Percentiles rank a stretch among this genome's conserved stretches.
phyloP scores from a whole-genome alignment of 345 rosid genomes.

The Moricandia moricandioides region DNA sequence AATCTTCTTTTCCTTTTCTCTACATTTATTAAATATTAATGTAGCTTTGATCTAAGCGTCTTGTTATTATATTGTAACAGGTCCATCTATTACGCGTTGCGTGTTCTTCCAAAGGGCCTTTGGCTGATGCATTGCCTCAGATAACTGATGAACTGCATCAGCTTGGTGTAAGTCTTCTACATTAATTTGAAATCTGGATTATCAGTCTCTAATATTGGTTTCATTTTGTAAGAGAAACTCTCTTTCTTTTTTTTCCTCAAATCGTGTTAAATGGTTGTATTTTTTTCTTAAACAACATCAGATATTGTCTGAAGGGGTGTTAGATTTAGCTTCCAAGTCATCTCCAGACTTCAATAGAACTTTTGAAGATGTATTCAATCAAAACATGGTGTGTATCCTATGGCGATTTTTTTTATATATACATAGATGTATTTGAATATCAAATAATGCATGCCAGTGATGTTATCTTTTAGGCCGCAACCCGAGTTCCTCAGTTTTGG shows the following conservation, averaged over 20 bases:
- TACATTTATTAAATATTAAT: background rate
- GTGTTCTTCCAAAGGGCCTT: conserved; percentile 69
- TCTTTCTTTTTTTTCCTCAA: background rate
- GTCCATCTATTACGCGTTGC: conserved; percentile 86
- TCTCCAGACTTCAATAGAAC: conserved; percentile 59
- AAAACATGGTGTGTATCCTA: conserved; percentile 59
- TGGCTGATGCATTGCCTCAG: conserved; percentile 65
- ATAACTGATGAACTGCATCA: conserved; percentile 69
- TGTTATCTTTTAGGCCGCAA: conserved; percentile 47
- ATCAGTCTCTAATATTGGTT: background rate
- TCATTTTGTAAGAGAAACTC: background rate
- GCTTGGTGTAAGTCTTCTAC: conserved; percentile 62
- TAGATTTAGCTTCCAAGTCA: conserved; percentile 71
- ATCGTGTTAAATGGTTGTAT: conserved; percentile 22
- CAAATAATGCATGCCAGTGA: conserved; percentile 13
- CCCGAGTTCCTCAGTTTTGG: conserved; percentile 87
- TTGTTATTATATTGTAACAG: conserved; percentile 33
- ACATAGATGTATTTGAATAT: too few relatives aligned
- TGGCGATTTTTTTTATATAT: too few relatives aligned
- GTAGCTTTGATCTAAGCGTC: conserved; percentile 4
- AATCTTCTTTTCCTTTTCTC: conserved; percentile 18
- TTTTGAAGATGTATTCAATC: conserved; percentile 69
- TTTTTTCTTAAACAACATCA: conserved; percentile 39
- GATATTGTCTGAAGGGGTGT: conserved; percentile 67
- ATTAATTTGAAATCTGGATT: background rate